Evolutionary conservation across 305 asterid species (phyloP).

Genomic region (Solanum hybrid): DNA sequence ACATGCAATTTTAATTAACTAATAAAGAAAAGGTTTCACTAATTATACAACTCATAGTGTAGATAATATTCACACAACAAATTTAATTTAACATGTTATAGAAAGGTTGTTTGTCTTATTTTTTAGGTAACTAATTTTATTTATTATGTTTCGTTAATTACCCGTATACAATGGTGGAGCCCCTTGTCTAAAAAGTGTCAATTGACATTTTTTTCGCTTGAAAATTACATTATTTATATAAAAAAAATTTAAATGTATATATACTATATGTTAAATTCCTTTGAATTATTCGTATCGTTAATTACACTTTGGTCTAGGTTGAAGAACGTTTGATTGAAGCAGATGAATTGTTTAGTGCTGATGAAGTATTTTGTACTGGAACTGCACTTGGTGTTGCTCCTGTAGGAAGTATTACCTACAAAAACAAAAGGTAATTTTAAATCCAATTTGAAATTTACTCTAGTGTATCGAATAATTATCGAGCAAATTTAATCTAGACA

Average conservation of each 20-base stretch:
- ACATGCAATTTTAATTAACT: neutral
- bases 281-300: neutral
- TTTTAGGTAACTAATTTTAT: neutral
- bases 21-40: neutral
- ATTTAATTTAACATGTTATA: too few relatives aligned
- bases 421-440: conserved; percentile 43
- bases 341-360: conserved; percentile 60
- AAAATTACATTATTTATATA: neutral
- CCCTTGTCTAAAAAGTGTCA: neutral
- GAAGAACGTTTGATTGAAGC: conserved; percentile 58
- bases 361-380: conserved; percentile 93
- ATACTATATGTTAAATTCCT: neutral
- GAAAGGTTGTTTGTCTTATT: too few relatives aligned
- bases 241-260: too few relatives aligned
- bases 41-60: neutral
- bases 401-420: conserved; percentile 64
- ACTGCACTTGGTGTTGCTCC: conserved; percentile 82
- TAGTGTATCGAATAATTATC: neutral
- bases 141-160: neutral
- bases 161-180: neutral
- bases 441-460: neutral
- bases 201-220: neutral
- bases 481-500: neutral
- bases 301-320: conserved; percentile 28
- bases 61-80: neutral